Evolutionary conservation across 495 filamentous ascomycete species (phyloP).

Genomic region (Aeminium ludgeri): DNA sequence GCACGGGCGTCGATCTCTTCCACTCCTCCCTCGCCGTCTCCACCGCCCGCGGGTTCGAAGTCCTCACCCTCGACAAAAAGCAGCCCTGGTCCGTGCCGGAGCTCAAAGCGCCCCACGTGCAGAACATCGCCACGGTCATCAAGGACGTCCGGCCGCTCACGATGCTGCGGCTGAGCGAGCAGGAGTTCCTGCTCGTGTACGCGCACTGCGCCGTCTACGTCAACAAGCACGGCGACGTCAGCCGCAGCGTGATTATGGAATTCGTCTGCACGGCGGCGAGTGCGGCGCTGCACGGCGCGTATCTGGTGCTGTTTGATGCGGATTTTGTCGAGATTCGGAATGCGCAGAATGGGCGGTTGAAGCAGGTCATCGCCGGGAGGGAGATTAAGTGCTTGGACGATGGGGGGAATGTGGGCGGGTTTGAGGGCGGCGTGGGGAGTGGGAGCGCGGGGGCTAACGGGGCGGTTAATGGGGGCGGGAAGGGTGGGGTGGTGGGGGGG

Average conservation of each 20-base stretch:
- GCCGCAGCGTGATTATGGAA: constrained; percentile 83
- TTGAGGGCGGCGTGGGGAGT: no score
- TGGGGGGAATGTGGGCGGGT: constrained; percentile 33
- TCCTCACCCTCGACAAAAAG: constrained; percentile 93
- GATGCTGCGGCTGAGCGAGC: constrained; percentile 89
- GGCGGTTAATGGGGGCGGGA: constrained; percentile 16
- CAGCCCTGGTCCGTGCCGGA: constrained; percentile 79
- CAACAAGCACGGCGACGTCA: constrained; percentile 94
- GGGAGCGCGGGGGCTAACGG: constrained; percentile 9
- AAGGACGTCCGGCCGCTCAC: constrained; percentile 67
- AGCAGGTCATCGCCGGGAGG: constrained; percentile 83
- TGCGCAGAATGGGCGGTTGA: constrained; percentile 80
- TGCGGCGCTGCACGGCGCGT: constrained; percentile 54
- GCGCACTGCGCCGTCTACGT: constrained; percentile 93
- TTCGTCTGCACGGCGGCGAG: constrained; percentile 82
- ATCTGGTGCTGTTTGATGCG: constrained; percentile 45
- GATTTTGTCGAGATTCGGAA: constrained; percentile 94
- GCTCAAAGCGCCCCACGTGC: constrained; percentile 54
- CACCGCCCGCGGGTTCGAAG: constrained; percentile 84
- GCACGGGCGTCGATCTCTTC: constrained; percentile 89
- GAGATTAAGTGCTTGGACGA: constrained; percentile 83
- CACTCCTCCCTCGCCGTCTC: constrained; percentile 80
- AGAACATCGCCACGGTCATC: constrained; percentile 65
- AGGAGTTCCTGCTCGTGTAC: constrained; percentile 86
- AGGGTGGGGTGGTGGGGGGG: constrained; percentile 19